Evolutionary conservation across 2,329 filamentous ascomycete genomes (phyloP), one percentile per base, ranked within the genome.

Genomic region (Apiospora rasikravindrae): DNA sequence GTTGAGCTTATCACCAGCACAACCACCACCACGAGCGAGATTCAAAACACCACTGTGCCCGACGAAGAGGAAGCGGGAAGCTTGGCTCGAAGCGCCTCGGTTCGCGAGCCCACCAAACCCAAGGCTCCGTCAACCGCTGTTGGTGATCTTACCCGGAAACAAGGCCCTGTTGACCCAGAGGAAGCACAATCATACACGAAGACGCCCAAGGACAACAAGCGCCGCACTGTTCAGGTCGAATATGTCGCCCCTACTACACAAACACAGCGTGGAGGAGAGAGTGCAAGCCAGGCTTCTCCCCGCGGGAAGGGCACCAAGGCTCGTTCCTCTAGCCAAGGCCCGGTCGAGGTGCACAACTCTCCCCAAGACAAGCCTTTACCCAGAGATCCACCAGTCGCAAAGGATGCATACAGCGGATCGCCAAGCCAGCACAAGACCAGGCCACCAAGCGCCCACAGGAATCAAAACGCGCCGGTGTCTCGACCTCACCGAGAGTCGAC

Each of bases 1-100:
- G 96, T 99, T 68, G 94, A 95, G 79, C 95, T 98, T 81, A 98
- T 99, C 79, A 98, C 96, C 29, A 98, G 96, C 83, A 96, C 92
- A 80, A 97, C 95, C 5, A 98, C 96, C 11, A 94, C 93, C 70
- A 91, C 94, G 14, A 91, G 89, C 69, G 95, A 98, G 77, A 95
- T 97, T 77, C 91, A 94, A 76, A 94, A 94, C 77, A 91, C 93
- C 1, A 93, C 94, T 0, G 89, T 94, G 13, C 86, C 90, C 29
- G 81, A 85, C 0, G 86, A 88, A 45, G 89, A 90, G 24, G 89
- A 96, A 73, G 84, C 86, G 1, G 89, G 91, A 0, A 82, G 87
- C 71, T 88, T 98, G 66, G 90, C 90, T n/a, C 91, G 96, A 77
- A 98, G 95, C 82, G 93, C 95, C 37, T 99, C 96, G 8, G 96